phyloP scores from a whole-genome alignment of 1,139 yeast species.

The Saccharomyces pastorianus region DNA sequence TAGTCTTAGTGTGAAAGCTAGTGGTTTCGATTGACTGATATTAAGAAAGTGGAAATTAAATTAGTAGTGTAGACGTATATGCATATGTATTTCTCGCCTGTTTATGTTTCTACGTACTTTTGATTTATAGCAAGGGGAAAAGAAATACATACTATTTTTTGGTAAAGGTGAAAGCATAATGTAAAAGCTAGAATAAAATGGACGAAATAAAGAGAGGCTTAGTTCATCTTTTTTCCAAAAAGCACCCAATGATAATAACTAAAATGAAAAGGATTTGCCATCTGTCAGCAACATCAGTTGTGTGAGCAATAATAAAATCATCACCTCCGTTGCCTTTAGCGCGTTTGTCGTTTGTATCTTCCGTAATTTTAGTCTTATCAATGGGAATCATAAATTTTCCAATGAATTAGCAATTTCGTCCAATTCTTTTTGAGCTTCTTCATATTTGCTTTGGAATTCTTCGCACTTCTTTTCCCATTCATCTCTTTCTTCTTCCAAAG shows the following conservation, averaged over 20 bases:
- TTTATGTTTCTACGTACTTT: not conserved
- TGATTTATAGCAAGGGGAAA: not conserved
- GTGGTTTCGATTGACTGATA: not conserved
- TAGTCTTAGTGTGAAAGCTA: not conserved
- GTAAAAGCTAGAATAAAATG: not conserved
- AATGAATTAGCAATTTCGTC: slow-evolving; percentile 51
- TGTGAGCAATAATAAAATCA: not conserved
- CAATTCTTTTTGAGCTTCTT: slow-evolving; percentile 79
- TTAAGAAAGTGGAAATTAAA: not conserved
- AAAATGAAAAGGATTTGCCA: not conserved
- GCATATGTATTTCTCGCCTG: slow-evolving; percentile 14
- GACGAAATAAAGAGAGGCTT: not conserved
- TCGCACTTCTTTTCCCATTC: slow-evolving; percentile 88
- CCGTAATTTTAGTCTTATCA: slow-evolving; percentile 1
- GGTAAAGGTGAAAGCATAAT: not conserved
- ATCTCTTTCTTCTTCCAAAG: slow-evolving; percentile 87
- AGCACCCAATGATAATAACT: not conserved
- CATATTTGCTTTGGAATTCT: slow-evolving; percentile 75
- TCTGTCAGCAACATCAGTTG: not conserved
- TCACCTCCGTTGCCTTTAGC: not conserved
- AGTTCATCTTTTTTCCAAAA: not conserved
- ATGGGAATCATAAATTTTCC: slow-evolving; percentile 19
- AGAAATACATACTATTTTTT: not conserved
- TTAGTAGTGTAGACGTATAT: not conserved
- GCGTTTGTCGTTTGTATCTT: not conserved